Base-by-base conservation (phyloP, 192 early-diverging fungal species). In the Fimicolochytrium jonesii region DNA sequence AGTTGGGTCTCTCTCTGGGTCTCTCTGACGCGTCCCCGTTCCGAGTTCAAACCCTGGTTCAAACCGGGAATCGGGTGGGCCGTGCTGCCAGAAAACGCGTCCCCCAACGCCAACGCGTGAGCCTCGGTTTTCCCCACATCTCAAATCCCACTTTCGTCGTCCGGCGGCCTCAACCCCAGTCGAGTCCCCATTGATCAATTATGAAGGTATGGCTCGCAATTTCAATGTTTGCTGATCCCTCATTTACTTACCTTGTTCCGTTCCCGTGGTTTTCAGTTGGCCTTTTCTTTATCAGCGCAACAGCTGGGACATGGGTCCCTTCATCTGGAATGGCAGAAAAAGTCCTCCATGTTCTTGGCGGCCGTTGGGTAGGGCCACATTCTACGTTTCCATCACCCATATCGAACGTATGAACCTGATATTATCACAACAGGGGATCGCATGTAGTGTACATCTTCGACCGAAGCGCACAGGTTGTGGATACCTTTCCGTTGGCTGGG, bases 311-410 rank as follows among this genome's bases (percentile, higher is more conserved):
- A 30, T 18, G 66, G 66, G 18, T 43, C 60, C 4, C 37, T 65
- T n/a, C 61, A 34, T 4, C 72, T 76, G 54, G 63, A 71, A 23
- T 76, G 70, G 74, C 74, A 72, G 50, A 67, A 67, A 43, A 25
- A 51, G 7, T 9, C 37, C 32, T 63, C 61, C n/a, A 52, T 32
- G n/a, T 72, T 55, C 59, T 62, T 76, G 4, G 74, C 69, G 13
- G 56, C 65, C 17, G 53, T 66, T 18, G 74, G 74, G 73, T 75
- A n/a, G 42, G 22, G 55, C 45, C 33, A 18, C 25, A 4, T 47
- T 10, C 0, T 9, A 26, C 63, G 29, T 41, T 35, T 3, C 6
- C 13, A 4, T 36, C 13, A n/a, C n/a, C 18, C 36, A 26, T 28
- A 26, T n/a, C 28, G 36, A 2, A 22, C 32, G 47, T 60, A 32